Conservation (phyloP, 2,329 filamentous ascomycete species). For the Cladophialophora carrionii region DNA sequence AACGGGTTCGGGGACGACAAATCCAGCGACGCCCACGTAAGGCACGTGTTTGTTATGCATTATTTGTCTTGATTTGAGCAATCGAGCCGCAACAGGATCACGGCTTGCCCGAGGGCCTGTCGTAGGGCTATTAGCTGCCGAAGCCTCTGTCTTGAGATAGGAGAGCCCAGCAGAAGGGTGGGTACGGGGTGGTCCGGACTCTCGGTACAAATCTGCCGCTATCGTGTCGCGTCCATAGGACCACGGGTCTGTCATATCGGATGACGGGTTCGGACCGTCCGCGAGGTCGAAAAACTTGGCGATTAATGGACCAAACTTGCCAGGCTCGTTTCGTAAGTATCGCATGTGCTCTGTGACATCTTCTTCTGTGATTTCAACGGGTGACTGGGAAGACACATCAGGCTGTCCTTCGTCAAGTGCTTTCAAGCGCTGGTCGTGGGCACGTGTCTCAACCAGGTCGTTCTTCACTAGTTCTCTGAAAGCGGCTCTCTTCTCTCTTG, state of each 20-base stretch:
- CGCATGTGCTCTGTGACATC: slow-evolving; percentile 53
- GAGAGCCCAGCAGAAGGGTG: slow-evolving; percentile 68
- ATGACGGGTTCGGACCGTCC: slow-evolving; percentile 47
- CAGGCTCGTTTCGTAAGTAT: slow-evolving; percentile 48
- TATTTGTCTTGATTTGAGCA: slow-evolving; percentile 47
- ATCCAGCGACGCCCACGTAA: slow-evolving; percentile 36
- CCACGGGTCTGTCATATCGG: slow-evolving; percentile 33
- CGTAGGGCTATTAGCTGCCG: slow-evolving; percentile 62
- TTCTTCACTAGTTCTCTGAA: slow-evolving; percentile 45
- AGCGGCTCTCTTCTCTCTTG: slow-evolving; percentile 28
- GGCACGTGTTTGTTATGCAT: slow-evolving; percentile 26
- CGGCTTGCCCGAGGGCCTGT: slow-evolving; percentile 61
- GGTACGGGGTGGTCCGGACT: slow-evolving; percentile 60
- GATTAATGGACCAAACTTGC: slow-evolving; percentile 57
- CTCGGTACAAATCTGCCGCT: slow-evolving; percentile 49
- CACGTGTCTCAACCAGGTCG: slow-evolving; percentile 42
- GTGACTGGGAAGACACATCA: slow-evolving; percentile 39
- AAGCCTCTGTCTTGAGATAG: slow-evolving; percentile 60
- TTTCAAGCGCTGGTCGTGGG: slow-evolving; percentile 44
- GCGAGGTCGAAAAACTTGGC: slow-evolving; percentile 62
- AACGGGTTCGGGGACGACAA: slow-evolving; percentile 30
- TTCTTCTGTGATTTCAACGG: slow-evolving; percentile 47
- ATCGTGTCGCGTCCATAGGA: slow-evolving; percentile 36
- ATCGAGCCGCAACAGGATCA: slow-evolving; percentile 60
- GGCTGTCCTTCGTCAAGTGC: slow-evolving; percentile 49